Conservation (phyloP, 305 asterid species). For the Caryopteris hybrid region DNA sequence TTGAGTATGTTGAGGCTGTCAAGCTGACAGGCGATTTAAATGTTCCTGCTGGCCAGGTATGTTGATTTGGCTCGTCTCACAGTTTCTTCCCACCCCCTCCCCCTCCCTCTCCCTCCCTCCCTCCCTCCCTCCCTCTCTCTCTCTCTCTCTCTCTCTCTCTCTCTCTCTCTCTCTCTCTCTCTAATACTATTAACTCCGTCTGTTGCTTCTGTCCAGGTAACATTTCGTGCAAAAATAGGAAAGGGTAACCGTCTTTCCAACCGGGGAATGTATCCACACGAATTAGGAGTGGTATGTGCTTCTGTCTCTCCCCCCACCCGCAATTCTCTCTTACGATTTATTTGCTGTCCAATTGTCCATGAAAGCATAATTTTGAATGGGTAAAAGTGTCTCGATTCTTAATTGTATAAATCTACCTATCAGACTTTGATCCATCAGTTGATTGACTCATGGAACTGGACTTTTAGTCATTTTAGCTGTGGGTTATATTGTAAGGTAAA, state of each 20-base stretch:
- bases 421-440: neutral
- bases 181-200: neutral
- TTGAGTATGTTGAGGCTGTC: conserved; percentile 97
- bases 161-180: neutral
- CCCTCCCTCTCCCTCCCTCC: neutral
- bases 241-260: conserved; percentile 61
- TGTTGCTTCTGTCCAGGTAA: conserved; percentile 48
- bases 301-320: neutral
- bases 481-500: no score
- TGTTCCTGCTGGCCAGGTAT: conserved; percentile 97
- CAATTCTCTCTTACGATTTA: neutral
- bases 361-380: neutral
- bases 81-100: neutral
- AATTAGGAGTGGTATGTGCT: conserved; percentile 80
- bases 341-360: neutral
- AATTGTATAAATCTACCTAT: neutral
- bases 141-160: no score
- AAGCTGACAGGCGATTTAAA: conserved; percentile 94
- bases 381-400: neutral
- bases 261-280: conserved; percentile 78
- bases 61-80: conserved; percentile 11
- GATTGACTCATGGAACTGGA: neutral
- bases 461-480: no score
- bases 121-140: neutral
- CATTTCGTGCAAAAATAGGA: conserved; percentile 88